These are phyloP conservation scores for Plantago elongata DNA, from an alignment of 257 asterid genomes.

Conservation along the genomic window DNA sequence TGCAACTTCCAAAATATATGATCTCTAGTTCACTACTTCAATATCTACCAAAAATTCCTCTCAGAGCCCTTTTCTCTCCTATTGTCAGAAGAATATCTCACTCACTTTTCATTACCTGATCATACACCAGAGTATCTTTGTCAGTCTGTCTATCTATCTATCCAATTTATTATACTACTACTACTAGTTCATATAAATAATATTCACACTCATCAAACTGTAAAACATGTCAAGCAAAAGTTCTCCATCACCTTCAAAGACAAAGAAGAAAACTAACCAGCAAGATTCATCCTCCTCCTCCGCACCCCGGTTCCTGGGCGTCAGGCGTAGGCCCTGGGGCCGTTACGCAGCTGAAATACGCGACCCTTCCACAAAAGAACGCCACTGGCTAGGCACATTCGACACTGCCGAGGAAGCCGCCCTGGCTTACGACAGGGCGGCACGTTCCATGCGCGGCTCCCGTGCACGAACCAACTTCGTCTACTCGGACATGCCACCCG, in stretches of 20 bases:
- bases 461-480: slow-evolving; percentile 78
- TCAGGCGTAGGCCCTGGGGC: slow-evolving; percentile 85
- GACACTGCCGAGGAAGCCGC: slow-evolving; percentile 96
- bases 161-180: not conserved
- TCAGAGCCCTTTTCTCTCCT: slow-evolving; percentile 12
- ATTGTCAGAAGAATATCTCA: slow-evolving; percentile 29
- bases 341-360: slow-evolving; percentile 84
- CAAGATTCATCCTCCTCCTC: slow-evolving; percentile 17
- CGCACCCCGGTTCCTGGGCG: slow-evolving; percentile 55
- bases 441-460: slow-evolving; percentile 75
- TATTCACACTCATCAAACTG: not conserved
- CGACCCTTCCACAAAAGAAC: slow-evolving; percentile 74
- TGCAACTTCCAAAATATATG: slow-evolving; percentile 14
- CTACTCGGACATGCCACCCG: slow-evolving; percentile 87
- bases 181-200: not conserved
- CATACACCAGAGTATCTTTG: slow-evolving; percentile 19
- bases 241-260: slow-evolving; percentile 48
- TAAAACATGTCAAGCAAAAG: slow-evolving; percentile 13
- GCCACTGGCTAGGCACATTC: slow-evolving; percentile 89
- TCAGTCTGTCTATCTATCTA: slow-evolving; percentile 18
- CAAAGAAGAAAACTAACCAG: slow-evolving; percentile 32
- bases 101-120: slow-evolving; percentile 27
- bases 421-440: slow-evolving; percentile 77
- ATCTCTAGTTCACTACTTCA: slow-evolving; percentile 5
- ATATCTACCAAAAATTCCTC: not conserved